Percentiles rank a stretch among this genome's conserved stretches.
Evolutionary conservation across 805 yeast genomes (phyloP).

Genomic region (Pichia exigua): DNA sequence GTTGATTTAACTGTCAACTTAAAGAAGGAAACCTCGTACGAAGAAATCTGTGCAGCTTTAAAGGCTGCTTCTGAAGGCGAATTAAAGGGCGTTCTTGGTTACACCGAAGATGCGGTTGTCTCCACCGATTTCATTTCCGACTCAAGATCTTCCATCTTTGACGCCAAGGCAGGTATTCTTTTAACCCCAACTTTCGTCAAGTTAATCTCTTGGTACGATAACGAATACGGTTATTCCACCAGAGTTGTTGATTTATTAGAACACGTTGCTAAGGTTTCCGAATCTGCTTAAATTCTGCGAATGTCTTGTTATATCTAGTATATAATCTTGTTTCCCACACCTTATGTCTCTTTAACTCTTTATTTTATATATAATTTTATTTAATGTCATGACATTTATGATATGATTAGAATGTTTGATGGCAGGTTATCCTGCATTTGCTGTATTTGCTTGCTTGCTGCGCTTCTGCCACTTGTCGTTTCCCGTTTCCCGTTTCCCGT

Average conservation of each 20-base stretch:
- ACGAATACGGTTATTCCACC: slow-evolving; percentile 93
- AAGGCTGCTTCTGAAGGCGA: slow-evolving; percentile 70
- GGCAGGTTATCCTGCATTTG: no score
- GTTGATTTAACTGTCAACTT: slow-evolving; percentile 87
- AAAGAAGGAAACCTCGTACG: slow-evolving; percentile 69
- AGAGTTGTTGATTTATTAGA: slow-evolving; percentile 88
- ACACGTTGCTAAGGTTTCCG: slow-evolving; percentile 57
- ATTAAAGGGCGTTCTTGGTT: slow-evolving; percentile 77
- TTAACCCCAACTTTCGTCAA: slow-evolving; percentile 84
- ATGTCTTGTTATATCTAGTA: no score
- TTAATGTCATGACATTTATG: no score
- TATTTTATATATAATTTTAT: no score
- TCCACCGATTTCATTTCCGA: slow-evolving; percentile 85
- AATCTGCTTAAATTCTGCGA: slow-evolving; percentile 23
- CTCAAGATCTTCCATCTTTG: slow-evolving; percentile 80
- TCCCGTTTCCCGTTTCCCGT: no score
- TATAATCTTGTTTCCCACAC: no score
- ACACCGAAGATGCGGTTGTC: slow-evolving; percentile 90
- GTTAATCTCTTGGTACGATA: slow-evolving; percentile 92
- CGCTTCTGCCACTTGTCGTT: no score
- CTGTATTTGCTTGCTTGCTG: no score
- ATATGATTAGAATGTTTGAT: no score
- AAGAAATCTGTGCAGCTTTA: slow-evolving; percentile 71
- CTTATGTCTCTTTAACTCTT: no score
- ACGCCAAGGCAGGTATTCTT: slow-evolving; percentile 84